Conservation (phyloP, 2,329 filamentous ascomycete genomes). For the Fusarium pininemorale region DNA sequence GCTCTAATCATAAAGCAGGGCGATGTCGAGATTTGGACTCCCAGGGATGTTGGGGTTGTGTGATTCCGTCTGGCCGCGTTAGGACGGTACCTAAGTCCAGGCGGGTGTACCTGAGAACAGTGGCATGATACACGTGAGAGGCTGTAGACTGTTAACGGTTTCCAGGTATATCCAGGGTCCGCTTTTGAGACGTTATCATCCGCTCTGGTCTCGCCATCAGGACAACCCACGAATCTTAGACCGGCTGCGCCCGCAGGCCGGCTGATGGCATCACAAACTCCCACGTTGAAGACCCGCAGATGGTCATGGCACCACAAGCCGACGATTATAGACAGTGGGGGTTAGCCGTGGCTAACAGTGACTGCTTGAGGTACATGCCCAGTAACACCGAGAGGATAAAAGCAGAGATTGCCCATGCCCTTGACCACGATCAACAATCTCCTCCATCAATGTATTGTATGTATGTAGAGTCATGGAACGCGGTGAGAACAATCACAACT, state of each 20-base stretch:
- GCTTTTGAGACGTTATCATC: slow-evolving; percentile 42
- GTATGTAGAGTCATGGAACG: slow-evolving; percentile 13
- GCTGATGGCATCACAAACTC: slow-evolving; percentile 45
- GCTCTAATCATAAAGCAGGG: slow-evolving; percentile 45
- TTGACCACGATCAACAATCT: background rate
- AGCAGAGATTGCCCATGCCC: slow-evolving; percentile 9
- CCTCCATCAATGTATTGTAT: background rate
- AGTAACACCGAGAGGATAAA: slow-evolving; percentile 26
- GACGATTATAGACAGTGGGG: slow-evolving; percentile 36
- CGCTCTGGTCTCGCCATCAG: slow-evolving; percentile 37
- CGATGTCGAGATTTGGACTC: slow-evolving; percentile 43
- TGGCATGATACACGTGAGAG: background rate
- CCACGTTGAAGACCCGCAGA: slow-evolving; percentile 43
- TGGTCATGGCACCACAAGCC: slow-evolving; percentile 41
- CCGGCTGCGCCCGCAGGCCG: slow-evolving; percentile 42
- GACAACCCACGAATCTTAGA: slow-evolving; percentile 43
- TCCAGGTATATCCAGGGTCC: slow-evolving; percentile 13
- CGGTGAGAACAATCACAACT: slow-evolving; percentile 19
- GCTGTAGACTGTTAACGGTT: slow-evolving; percentile 23
- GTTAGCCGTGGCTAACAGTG: background rate
- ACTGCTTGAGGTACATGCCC: background rate
- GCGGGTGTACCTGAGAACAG: slow-evolving; percentile 2
- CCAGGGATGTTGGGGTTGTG: slow-evolving; percentile 40
- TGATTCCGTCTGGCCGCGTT: slow-evolving; percentile 38
- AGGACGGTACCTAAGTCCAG: slow-evolving; percentile 21